Evolutionary conservation across 768 basidiomycete genomes (phyloP), one percentile per base, ranked within the genome.

Genomic region (Psilocybe subaeruginosa): DNA sequence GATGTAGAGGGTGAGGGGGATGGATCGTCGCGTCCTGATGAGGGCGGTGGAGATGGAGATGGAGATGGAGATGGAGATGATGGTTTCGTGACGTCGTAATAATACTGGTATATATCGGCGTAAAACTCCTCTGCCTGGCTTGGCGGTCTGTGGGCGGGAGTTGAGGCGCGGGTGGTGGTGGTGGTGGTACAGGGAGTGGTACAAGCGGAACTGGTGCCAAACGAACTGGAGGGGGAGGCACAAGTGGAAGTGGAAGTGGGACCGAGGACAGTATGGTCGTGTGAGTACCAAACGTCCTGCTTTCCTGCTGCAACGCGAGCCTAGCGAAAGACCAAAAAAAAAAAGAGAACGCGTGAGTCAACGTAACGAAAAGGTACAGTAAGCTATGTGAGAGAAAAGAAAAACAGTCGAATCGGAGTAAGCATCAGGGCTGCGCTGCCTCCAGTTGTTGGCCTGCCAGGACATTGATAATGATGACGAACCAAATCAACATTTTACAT

Each of bases 281-380:
- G 33, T 50, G 49, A 14, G 33, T 53, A 39, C 33, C 33, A 11
- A 11, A 35, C 11, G 33, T 56, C 60, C 35, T 62, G 46, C 59
- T 64, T 66, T 48, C 63, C 64, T 60, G 61, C 64, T 60, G 61
- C 54, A 62, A 58, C 64, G 46, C 64, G 68, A 66, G 54, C 46
- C 66, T 66, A 58, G 16, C 59, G 48, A 46, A 46, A 60, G 49
- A 46, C 39, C 23, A 31, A 61, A 58, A 59, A 63, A 60, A 50
- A 66, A 66, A 58, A 66, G 63, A 23, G 31, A 54, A 51, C 67
- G 61, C 67, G 68, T 66, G 64, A 60, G 66, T 35, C 39, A 37
- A 61, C 35, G 23, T 43, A 55, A 54, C 43, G 43, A 12, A 43
- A 43, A 43, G 41, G 41, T 43, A 43, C 6, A n/a, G 11, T 11